These are phyloP conservation scores for Nasturtium officinale DNA, from an alignment of 345 rosid species.

Conservation along the genomic window DNA sequence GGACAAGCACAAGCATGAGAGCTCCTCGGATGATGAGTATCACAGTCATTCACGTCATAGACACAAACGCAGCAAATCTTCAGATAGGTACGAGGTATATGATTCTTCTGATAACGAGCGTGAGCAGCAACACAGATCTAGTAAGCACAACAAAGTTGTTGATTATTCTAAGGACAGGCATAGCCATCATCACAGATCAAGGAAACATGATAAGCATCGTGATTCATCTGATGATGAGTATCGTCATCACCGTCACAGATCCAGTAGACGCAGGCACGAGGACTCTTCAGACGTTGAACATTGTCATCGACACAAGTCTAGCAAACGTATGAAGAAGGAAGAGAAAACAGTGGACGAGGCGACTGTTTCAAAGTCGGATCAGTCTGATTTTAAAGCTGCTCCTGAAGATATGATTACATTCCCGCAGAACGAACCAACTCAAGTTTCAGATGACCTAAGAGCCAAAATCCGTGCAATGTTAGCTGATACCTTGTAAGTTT, in stretches of 20 bases:
- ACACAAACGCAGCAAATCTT: constrained; percentile 30
- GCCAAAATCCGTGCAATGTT: constrained; percentile 97
- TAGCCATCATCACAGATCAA: constrained; percentile 36
- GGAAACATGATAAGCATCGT: constrained; percentile 42
- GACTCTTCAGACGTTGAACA: constrained; percentile 48
- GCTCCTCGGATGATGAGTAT: constrained; percentile 48
- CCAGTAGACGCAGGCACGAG: constrained; percentile 37
- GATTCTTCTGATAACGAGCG: constrained; percentile 40
- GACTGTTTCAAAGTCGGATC: constrained; percentile 56
- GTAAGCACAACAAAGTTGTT: constrained; percentile 30
- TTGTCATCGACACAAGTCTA: constrained; percentile 40
- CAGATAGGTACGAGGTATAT: constrained; percentile 38
- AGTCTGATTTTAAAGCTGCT: constrained; percentile 45
- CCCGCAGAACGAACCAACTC: constrained; percentile 45
- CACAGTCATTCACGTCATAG: constrained; percentile 36
- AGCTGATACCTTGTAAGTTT: constrained; percentile 66
- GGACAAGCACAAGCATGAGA: constrained; percentile 45
- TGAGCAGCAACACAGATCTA: constrained; percentile 26
- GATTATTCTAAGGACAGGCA: constrained; percentile 48
- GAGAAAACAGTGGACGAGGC: constrained; percentile 66
- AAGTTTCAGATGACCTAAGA: constrained; percentile 74
- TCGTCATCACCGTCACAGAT: constrained; percentile 36
- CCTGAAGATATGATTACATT: constrained; percentile 51
- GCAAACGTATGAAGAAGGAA: constrained; percentile 50
- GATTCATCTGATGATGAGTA: constrained; percentile 52